Evolutionary conservation across 176 grass and related monocot species (phyloP).

Genomic region (Pontederia paniculata): DNA sequence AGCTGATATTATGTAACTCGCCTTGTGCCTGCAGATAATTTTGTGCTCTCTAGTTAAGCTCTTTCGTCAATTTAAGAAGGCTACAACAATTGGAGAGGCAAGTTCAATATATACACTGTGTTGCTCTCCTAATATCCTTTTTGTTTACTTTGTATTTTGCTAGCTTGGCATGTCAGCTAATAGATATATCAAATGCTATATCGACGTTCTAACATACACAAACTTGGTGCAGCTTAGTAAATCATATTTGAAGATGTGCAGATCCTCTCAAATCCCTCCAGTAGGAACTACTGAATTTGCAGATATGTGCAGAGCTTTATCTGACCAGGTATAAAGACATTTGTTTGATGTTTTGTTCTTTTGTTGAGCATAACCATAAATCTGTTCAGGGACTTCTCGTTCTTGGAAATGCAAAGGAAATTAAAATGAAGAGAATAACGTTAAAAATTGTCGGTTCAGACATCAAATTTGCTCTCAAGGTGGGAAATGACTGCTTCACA

Average conservation of each 20-base stretch:
- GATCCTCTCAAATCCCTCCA: constrained; percentile 64
- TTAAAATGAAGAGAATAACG: constrained; percentile 56
- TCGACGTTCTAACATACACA: constrained; percentile 9
- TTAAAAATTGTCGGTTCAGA: constrained; percentile 82
- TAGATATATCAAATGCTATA: background rate
- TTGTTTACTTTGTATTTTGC: background rate
- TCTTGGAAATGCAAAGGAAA: constrained; percentile 57
- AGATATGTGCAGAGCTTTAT: constrained; percentile 74
- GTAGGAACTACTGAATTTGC: constrained; percentile 75
- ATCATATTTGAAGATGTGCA: constrained; percentile 75
- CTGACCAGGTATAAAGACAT: constrained; percentile 57
- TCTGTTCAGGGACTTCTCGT: constrained; percentile 58
- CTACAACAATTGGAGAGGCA: constrained; percentile 20
- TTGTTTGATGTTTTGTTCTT: constrained; percentile 4
- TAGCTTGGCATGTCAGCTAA: background rate
- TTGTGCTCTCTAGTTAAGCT: constrained; percentile 15
- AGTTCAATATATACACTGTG: background rate
- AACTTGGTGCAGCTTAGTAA: constrained; percentile 54
- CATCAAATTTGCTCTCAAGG: constrained; percentile 84
- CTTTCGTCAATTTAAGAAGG: constrained; percentile 9
- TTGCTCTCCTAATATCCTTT: background rate
- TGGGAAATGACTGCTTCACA: background rate
- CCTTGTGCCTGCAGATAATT: constrained; percentile 13
- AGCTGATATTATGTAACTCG: background rate
- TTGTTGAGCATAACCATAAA: constrained; percentile 16